Conservation (phyloP, 2,329 filamentous ascomycete species). For the Diaporthe capsici region DNA sequence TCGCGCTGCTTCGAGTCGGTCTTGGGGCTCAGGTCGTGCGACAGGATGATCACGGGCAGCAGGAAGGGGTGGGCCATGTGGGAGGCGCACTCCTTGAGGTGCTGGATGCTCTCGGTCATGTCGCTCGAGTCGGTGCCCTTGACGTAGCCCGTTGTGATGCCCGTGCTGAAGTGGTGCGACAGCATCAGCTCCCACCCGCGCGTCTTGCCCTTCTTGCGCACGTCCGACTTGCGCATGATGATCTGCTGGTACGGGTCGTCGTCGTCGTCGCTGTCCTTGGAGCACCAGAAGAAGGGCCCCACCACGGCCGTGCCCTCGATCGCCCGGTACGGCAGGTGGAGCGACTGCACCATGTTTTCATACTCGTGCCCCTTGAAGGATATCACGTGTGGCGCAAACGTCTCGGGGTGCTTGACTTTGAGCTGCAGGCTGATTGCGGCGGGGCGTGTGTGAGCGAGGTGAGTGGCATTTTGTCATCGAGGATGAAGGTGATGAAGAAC, state of each 20-base stretch:
- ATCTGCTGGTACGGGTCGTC: conserved; percentile 72
- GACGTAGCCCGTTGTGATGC: conserved; percentile 71
- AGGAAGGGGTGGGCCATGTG: conserved; percentile 72
- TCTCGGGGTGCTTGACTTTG: conserved; percentile 69
- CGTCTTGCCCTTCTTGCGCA: conserved; percentile 74
- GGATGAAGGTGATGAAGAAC: conserved; percentile 47
- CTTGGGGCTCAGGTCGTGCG: conserved; percentile 68
- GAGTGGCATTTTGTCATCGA: not conserved
- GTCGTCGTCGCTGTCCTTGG: conserved; percentile 67
- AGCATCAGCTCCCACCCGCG: conserved; percentile 76
- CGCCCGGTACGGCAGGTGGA: conserved; percentile 68
- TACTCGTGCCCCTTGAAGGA: conserved; percentile 67
- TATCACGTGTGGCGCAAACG: conserved; percentile 69
- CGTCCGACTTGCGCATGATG: conserved; percentile 76
- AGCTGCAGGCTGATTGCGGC: conserved; percentile 63
- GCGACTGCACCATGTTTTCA: conserved; percentile 66
- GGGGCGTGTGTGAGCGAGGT: not conserved
- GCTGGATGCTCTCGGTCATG: conserved; percentile 62
- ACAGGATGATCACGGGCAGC: conserved; percentile 70
- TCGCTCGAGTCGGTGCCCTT: conserved; percentile 73
- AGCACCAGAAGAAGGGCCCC: conserved; percentile 75
- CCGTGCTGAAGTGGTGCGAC: conserved; percentile 67
- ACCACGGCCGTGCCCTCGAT: conserved; percentile 73
- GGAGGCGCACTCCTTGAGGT: conserved; percentile 63
- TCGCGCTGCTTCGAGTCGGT: conserved; percentile 74